phyloP scores from a whole-genome alignment of 169 alveolate species.

The Babesia ovis region DNA sequence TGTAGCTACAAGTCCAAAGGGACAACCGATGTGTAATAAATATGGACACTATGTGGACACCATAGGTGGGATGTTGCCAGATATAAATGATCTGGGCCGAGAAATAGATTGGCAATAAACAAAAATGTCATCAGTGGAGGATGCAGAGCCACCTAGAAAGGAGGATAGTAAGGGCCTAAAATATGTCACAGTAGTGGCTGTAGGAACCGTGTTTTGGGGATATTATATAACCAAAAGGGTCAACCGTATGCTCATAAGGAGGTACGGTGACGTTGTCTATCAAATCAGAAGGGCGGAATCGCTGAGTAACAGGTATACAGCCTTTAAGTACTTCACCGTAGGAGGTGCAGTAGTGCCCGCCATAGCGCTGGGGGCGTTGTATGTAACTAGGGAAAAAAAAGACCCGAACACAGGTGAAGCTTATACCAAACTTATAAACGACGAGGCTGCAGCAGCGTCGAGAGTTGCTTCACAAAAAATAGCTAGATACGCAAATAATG shows the following conservation, averaged over 20 bases:
- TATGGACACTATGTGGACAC: too few species aligned
- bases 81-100: too few species aligned
- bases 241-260: conserved; percentile 29
- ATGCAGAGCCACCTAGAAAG: too few species aligned
- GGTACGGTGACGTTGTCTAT: conserved; percentile 46
- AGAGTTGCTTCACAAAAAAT: conserved; percentile 13
- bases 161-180: not conserved
- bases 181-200: conserved; percentile 22
- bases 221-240: conserved; percentile 32
- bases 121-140: too few species aligned
- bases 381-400: not conserved
- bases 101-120: too few species aligned
- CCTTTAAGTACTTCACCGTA: conserved; percentile 56
- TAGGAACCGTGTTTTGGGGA: conserved; percentile 60
- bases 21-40: too few species aligned
- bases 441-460: conserved; percentile 13
- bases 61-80: too few species aligned
- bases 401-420: not conserved
- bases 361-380: conserved; percentile 15
- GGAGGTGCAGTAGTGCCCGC: conserved; percentile 63
- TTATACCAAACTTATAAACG: not conserved
- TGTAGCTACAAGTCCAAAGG: too few species aligned
- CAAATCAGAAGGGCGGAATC: conserved; percentile 63
- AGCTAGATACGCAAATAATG: conserved; percentile 30
- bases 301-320: conserved; percentile 45